Evolutionary conservation across 192 early-diverging fungal genomes (phyloP), one percentile per base, ranked within the genome.

Genomic region (Coemansia sp.): DNA sequence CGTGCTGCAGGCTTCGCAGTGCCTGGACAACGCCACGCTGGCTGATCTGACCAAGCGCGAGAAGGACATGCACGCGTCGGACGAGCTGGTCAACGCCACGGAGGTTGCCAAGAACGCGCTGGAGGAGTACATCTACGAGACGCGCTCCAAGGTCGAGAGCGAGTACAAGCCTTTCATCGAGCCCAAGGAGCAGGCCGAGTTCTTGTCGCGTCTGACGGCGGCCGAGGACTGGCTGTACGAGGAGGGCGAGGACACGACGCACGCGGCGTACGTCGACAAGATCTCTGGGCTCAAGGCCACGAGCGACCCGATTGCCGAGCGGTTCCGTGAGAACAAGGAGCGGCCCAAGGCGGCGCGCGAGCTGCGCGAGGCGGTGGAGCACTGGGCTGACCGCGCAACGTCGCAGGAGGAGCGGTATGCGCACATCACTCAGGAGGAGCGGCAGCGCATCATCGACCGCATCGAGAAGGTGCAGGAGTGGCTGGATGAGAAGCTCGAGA

Each of bases 201-300:
- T 94, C 70, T 64, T 83, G 46, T 47, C 53, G 38, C 75, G 81
- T 18, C 73, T 95, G 46, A 89, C 80, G 55, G 80, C 76, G n/a
- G 83, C 83, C 50, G 95, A 97, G 83, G 88, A 95, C 70, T 98
- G 95, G 95, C 83, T 98, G 58, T 98, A 98, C 78, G 94, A 91
- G 41, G 92, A 97, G 59, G 95, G 95, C 44, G 91, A 95, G 45
- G 90, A 92, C 66, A 81, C 90, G 0, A 84, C 87, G 64, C 95
- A 95, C 85, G 87, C 83, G 15, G 88, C 87, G 17, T 98, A 94
- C 55, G 69, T 80, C 17, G 85, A 84, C 60, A 94, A 92, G 79
- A 77, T 98, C 24, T 72, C 64, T 0, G 78, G 71, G 9, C 84
- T 98, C 60, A 87, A 88, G 79, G 82, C 82, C 46, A 78, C 80